Evolutionary conservation across 352 stramenopile species (phyloP).

Genomic region (Globisporangium parvum): DNA sequence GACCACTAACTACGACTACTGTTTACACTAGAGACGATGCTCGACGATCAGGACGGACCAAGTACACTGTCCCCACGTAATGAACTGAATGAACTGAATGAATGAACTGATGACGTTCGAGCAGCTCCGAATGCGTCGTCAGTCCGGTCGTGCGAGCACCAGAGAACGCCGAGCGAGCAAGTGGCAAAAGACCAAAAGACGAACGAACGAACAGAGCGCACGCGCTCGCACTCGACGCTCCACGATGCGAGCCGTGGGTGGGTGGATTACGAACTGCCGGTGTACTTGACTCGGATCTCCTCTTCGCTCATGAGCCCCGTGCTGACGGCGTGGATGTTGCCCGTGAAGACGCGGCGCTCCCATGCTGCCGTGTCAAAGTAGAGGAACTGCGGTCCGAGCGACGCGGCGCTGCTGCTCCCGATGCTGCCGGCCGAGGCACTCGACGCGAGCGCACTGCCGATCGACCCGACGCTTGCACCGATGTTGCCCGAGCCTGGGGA

Average conservation of each 20-base stretch:
- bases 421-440: conserved; percentile 8
- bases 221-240: conserved; percentile 18
- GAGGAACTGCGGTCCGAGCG: conserved; percentile 84
- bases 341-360: conserved; percentile 92
- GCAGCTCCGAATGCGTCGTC: no score
- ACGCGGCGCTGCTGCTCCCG: conserved; percentile 4
- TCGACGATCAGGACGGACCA: conserved; percentile 10
- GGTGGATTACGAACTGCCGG: conserved; percentile 55
- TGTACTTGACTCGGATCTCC: conserved; percentile 94
- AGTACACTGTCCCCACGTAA: not conserved
- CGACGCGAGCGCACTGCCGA: conserved; percentile 45
- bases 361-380: conserved; percentile 95
- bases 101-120: no score
- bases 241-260: conserved; percentile 20
- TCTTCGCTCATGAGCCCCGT: conserved; percentile 90
- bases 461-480: conserved; percentile 48
- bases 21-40: not conserved
- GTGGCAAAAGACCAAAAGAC: not conserved
- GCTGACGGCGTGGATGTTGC: conserved; percentile 85
- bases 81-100: not conserved
- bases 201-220: conserved; percentile 8
- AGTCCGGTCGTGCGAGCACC: no score
- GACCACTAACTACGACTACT: not conserved
- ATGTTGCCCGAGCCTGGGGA: conserved; percentile 29
- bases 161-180: conserved; percentile 11